These are phyloP conservation scores for Knoxia roxburghii DNA, from an alignment of 257 asterid species.

Conservation along the genomic window DNA sequence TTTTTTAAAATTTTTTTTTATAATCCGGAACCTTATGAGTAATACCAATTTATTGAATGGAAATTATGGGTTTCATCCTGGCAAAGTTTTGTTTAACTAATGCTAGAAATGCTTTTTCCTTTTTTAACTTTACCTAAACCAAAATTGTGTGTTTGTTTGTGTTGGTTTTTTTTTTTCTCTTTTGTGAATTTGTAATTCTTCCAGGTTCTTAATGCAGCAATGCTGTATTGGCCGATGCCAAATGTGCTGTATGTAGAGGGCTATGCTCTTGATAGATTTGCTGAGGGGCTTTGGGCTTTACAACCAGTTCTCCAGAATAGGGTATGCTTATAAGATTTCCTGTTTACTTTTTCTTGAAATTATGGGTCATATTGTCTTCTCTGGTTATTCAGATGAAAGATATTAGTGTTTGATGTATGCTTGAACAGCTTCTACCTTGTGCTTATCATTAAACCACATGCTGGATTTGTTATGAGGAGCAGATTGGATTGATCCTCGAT, in stretches of 20 bases:
- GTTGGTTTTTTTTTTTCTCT: slow-evolving; percentile 13
- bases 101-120: background rate
- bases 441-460: slow-evolving; percentile 14
- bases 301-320: slow-evolving; percentile 86
- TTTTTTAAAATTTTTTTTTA: no score
- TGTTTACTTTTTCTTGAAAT: background rate
- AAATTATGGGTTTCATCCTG: background rate
- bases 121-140: no score
- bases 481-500: slow-evolving; percentile 91
- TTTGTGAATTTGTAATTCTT: slow-evolving; percentile 30
- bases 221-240: slow-evolving; percentile 95
- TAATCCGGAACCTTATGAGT: no score
- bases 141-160: no score
- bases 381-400: slow-evolving; percentile 6
- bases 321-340: slow-evolving; percentile 30
- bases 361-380: background rate
- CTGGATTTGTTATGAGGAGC: slow-evolving; percentile 19
- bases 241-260: slow-evolving; percentile 89
- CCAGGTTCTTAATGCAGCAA: slow-evolving; percentile 99
- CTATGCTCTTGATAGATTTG: slow-evolving; percentile 85
- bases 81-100: background rate
- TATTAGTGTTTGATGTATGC: slow-evolving; percentile 11
- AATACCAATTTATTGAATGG: background rate
- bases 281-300: slow-evolving; percentile 85
- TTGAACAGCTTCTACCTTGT: background rate